phyloP scores from a whole-genome alignment of 257 asterid species.

The Solanum stenotomum region DNA sequence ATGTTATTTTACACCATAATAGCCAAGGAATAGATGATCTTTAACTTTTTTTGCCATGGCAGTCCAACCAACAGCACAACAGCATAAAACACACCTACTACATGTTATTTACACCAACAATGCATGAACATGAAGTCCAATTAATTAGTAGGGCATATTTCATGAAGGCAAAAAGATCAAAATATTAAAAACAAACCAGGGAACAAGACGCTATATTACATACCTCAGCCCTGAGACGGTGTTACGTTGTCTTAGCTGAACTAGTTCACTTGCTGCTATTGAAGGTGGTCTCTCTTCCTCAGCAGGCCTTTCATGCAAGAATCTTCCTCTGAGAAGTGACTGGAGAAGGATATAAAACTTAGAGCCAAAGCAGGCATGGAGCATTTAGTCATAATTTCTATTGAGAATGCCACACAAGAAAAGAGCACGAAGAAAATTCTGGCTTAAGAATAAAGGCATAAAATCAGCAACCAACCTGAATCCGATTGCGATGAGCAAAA shows the following conservation, averaged over 20 bases:
- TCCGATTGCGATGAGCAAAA: conserved; percentile 88
- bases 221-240: conserved; percentile 95
- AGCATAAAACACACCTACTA: neutral
- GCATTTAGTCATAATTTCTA: neutral
- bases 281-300: conserved; percentile 76
- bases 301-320: conserved; percentile 65
- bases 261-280: conserved; percentile 69
- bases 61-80: neutral
- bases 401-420: neutral
- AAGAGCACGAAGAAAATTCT: neutral
- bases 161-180: neutral
- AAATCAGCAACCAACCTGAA: conserved; percentile 46
- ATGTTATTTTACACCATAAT: neutral
- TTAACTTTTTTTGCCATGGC: neutral
- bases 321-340: conserved; percentile 93
- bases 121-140: neutral
- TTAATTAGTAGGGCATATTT: neutral
- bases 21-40: neutral
- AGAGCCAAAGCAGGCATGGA: neutral
- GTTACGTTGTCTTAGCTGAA: conserved; percentile 80
- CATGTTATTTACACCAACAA: neutral
- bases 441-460: neutral
- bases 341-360: conserved; percentile 21
- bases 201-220: neutral
- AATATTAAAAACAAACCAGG: neutral